Conservation (phyloP, 2,329 filamentous ascomycete genomes). For the Ophioceras dolichostomum region DNA sequence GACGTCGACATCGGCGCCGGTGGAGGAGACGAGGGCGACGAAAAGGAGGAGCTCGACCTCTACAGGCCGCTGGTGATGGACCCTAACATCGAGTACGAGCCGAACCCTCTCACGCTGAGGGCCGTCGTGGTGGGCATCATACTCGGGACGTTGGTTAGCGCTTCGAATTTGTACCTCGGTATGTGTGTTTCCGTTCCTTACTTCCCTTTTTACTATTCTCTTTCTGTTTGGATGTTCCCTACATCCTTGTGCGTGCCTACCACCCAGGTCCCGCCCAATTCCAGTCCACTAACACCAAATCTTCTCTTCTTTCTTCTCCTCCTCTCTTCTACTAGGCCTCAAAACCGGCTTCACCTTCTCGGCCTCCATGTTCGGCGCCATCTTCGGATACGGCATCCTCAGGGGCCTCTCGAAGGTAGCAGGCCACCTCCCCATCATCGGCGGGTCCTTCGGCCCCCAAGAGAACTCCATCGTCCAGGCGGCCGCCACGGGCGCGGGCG, state of each 20-base stretch:
- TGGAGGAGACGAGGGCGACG: too few relatives aligned
- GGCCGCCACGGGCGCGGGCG: slow-evolving; percentile 45
- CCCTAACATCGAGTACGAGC: slow-evolving; percentile 24
- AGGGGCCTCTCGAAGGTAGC: slow-evolving; percentile 40
- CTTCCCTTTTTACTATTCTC: slow-evolving; percentile 43
- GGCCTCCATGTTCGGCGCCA: slow-evolving; percentile 37
- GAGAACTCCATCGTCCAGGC: slow-evolving; percentile 53
- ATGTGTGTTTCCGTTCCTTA: slow-evolving; percentile 30
- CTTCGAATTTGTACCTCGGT: slow-evolving; percentile 48
- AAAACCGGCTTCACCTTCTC: slow-evolving; percentile 39
- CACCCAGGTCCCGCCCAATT: too few relatives aligned
- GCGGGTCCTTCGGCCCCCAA: slow-evolving; percentile 39
- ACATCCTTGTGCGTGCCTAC: too few relatives aligned
- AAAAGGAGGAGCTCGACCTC: too few relatives aligned
- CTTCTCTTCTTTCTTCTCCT: too few relatives aligned
- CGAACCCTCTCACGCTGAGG: slow-evolving; percentile 37
- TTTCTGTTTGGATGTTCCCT: too few relatives aligned
- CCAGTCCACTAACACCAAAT: too few relatives aligned
- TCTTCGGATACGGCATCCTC: slow-evolving; percentile 48
- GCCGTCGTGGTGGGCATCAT: slow-evolving; percentile 41
- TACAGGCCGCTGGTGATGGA: slow-evolving; percentile 26
- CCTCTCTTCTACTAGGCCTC: slow-evolving; percentile 47
- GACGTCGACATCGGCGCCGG: too few relatives aligned
- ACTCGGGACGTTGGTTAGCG: slow-evolving; percentile 47
- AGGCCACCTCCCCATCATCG: slow-evolving; percentile 38